Evolutionary conservation across 345 rosid species (phyloP).

Genomic region (Theobroma cacao): DNA sequence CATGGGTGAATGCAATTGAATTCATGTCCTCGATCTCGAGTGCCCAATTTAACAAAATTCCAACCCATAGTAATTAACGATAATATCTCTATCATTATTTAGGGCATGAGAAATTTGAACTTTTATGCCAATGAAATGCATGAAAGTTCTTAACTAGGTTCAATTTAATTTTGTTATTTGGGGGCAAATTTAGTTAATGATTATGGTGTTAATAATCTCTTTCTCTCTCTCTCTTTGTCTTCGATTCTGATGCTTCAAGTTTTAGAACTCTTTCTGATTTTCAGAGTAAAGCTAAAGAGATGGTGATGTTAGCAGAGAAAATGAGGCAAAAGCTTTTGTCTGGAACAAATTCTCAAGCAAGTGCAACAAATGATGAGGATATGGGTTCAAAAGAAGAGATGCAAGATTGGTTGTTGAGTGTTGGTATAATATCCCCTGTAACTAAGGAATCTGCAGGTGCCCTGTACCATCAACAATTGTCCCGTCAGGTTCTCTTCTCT

Average conservation of each 20-base stretch:
- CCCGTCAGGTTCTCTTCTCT: conserved; percentile 73
- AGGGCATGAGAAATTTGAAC: not conserved
- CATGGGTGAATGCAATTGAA: not conserved
- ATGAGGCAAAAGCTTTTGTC: conserved; percentile 90
- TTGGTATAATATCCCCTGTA: conserved; percentile 94
- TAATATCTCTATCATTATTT: not conserved
- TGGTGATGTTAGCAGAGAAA: conserved; percentile 88
- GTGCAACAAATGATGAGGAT: conserved; percentile 65
- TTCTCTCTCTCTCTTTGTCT: not conserved
- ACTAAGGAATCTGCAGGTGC: conserved; percentile 98
- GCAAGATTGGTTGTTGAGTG: conserved; percentile 93
- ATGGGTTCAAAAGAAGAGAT: conserved; percentile 93
- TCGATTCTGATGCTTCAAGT: conserved; percentile 8
- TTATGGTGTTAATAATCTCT: not conserved
- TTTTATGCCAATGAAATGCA: not conserved
- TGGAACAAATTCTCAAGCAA: conserved; percentile 54
- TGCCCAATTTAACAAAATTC: too few relatives aligned
- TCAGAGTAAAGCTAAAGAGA: conserved; percentile 91
- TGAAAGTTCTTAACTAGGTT: not conserved
- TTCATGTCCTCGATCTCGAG: not conserved
- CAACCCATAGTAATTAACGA: not conserved
- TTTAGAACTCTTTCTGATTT: conserved; percentile 20
- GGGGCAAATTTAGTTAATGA: not conserved
- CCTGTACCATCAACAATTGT: conserved; percentile 81
- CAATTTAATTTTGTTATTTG: not conserved